Conservation (phyloP, 1,284 basidiomycete species). For the Phenoliferia sp. region DNA sequence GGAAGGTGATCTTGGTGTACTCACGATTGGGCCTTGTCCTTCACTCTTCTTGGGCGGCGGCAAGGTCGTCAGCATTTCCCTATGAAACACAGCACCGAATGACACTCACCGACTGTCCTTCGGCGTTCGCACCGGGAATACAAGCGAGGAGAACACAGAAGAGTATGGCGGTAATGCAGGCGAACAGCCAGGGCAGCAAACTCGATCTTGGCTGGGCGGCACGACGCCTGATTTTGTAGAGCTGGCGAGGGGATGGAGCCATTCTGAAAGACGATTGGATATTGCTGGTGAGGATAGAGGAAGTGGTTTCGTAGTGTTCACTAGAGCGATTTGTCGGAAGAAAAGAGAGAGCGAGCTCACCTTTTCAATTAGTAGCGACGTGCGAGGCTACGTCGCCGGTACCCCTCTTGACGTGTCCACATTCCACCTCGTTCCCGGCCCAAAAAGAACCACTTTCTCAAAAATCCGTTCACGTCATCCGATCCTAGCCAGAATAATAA, state of each 20-base stretch:
- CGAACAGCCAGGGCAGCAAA: not conserved
- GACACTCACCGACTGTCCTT: not conserved
- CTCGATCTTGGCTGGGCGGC: not conserved
- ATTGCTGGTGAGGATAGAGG: not conserved
- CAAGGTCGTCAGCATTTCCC: not conserved
- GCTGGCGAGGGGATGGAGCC: not conserved
- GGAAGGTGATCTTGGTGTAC: not conserved
- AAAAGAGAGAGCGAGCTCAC: too few relatives aligned
- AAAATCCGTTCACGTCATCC: too few relatives aligned
- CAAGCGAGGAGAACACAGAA: not conserved
- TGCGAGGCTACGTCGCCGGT: too few relatives aligned
- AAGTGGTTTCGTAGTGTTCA: not conserved
- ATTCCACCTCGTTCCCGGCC: too few relatives aligned
- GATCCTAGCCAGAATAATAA: too few relatives aligned
- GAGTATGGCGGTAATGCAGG: not conserved
- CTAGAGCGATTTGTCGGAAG: too few relatives aligned
- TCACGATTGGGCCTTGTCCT: not conserved
- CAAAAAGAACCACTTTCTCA: too few relatives aligned
- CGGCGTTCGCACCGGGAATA: not conserved
- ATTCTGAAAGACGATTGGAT: not conserved
- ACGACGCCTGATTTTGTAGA: not conserved
- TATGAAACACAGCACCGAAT: not conserved
- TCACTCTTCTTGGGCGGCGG: too few relatives aligned
- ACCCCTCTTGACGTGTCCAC: too few relatives aligned
- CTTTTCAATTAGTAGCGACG: too few relatives aligned